Base-by-base conservation (phyloP, 768 basidiomycete genomes). In the Butyriboletus loyo region DNA sequence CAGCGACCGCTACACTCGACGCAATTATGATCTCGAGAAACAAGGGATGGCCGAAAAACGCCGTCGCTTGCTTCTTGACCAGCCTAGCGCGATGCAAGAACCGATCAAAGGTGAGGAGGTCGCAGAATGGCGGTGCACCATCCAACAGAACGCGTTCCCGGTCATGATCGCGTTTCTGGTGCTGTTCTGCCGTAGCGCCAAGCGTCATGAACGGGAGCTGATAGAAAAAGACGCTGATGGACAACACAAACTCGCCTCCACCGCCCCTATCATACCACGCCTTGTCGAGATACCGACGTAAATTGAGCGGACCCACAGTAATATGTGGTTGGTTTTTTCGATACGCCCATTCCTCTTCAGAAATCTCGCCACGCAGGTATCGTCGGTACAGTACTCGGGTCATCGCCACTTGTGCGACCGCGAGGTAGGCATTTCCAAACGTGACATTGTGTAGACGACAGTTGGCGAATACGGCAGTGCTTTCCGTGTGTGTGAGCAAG, bases 301-400 rank as follows among this genome's bases (percentile, higher is more conserved):
- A 51, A 63, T 78, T 83, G 24, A 81, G 54, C 10, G 81, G 81
- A 2, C 80, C 81, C 5, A 67, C 72, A 8, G 67, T 77, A 27
- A 72, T 67, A 70, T 80, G 76, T 0, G 80, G 79, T 53, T 83
- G 74, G 45, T 63, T 70, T 51, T 70, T 75, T 22, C 82, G n/a
- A n/a, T n/a, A n/a, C n/a, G n/a, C n/a, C n/a, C n/a, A n/a, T n/a
- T n/a, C n/a, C n/a, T n/a, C n/a, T n/a, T n/a, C n/a, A n/a, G n/a
- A n/a, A n/a, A n/a, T n/a, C n/a, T n/a, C n/a, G n/a, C n/a, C n/a
- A n/a, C n/a, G n/a, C n/a, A n/a, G n/a, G n/a, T n/a, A n/a, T n/a
- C n/a, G n/a, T n/a, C n/a, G n/a, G n/a, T n/a, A 76, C 11, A 84
- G 71, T 8, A 83, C 57, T 1, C 82, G 78, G 7, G 81, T 72